Evolutionary conservation across 306 rosid species (phyloP).

Genomic region (Sicyos baderoa): DNA sequence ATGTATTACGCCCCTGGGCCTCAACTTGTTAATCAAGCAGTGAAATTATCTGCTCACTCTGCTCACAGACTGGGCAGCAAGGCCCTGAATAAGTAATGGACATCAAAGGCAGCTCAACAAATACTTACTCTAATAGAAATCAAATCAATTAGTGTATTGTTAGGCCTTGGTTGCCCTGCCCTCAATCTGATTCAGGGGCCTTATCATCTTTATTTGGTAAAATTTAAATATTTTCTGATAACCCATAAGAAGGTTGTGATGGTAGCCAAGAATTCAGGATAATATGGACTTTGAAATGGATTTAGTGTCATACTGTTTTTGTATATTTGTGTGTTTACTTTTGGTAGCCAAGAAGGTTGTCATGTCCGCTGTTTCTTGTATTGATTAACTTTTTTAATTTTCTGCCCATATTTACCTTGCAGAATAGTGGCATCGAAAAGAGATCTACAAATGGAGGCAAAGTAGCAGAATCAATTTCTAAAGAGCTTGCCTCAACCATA

Average conservation of each 20-base stretch:
- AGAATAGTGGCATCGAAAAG: conserved; percentile 51
- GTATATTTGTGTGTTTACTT: neutral
- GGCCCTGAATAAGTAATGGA: too few relatives aligned
- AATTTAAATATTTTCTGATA: neutral
- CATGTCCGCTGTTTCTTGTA: too few relatives aligned
- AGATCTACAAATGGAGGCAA: conserved; percentile 34
- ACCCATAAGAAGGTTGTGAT: neutral
- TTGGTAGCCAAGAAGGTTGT: too few relatives aligned
- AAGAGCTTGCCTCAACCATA: conserved; percentile 80
- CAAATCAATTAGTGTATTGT: neutral
- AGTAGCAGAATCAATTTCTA: conserved; percentile 68
- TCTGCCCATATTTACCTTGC: conserved; percentile 20
- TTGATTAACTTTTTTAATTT: neutral
- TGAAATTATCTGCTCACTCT: too few relatives aligned
- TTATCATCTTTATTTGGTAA: conserved; percentile 1
- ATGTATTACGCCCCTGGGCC: too few relatives aligned
- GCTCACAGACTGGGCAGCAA: too few relatives aligned
- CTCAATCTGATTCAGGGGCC: neutral
- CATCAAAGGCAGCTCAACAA: neutral
- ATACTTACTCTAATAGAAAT: neutral
- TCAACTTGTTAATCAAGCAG: too few relatives aligned
- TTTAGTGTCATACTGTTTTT: neutral
- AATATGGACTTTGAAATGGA: neutral
- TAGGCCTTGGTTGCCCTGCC: neutral
- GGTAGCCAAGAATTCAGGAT: conserved; percentile 2